These are phyloP conservation scores for Cyphellophora europaea DNA, from an alignment of 2,329 filamentous ascomycete species.

Conservation along the genomic window DNA sequence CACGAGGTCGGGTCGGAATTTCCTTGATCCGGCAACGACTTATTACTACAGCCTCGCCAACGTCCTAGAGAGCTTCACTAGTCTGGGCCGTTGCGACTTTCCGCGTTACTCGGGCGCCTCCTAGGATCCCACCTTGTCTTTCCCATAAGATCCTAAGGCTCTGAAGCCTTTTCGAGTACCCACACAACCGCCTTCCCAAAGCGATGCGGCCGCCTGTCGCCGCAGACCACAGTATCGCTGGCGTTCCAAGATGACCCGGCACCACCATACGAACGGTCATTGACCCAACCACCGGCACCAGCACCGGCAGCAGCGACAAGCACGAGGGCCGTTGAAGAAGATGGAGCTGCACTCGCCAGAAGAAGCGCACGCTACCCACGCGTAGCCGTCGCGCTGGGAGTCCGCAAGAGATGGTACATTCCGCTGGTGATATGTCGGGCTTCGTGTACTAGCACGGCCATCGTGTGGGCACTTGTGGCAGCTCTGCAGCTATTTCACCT, in stretches of 20 bases:
- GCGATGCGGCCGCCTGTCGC: constrained; percentile 2
- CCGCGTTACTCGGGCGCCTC: too few species aligned
- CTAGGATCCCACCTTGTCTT: too few species aligned
- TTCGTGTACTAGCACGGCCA: constrained; percentile 59
- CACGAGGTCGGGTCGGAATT: too few species aligned
- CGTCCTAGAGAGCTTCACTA: too few species aligned
- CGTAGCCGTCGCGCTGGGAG: constrained; percentile 67
- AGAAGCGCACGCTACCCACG: constrained; percentile 55
- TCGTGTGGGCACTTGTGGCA: constrained; percentile 51
- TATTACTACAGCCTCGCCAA: too few species aligned
- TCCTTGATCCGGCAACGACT: too few species aligned
- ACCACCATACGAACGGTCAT: constrained; percentile 9
- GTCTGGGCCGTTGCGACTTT: too few species aligned
- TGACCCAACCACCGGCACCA: neutral
- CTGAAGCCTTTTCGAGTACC: too few species aligned
- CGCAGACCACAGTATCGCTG: constrained; percentile 1
- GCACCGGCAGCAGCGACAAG: neutral
- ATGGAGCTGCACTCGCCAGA: too few species aligned
- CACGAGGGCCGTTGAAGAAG: neutral
- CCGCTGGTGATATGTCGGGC: constrained; percentile 65
- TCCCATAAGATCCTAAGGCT: too few species aligned
- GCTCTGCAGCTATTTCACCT: constrained; percentile 29
- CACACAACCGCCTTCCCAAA: too few species aligned
- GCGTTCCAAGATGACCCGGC: constrained; percentile 3
- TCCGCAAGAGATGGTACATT: constrained; percentile 63